Base-by-base conservation (phyloP, 1,284 basidiomycete genomes). In the Rhizopogon hawkerae region DNA sequence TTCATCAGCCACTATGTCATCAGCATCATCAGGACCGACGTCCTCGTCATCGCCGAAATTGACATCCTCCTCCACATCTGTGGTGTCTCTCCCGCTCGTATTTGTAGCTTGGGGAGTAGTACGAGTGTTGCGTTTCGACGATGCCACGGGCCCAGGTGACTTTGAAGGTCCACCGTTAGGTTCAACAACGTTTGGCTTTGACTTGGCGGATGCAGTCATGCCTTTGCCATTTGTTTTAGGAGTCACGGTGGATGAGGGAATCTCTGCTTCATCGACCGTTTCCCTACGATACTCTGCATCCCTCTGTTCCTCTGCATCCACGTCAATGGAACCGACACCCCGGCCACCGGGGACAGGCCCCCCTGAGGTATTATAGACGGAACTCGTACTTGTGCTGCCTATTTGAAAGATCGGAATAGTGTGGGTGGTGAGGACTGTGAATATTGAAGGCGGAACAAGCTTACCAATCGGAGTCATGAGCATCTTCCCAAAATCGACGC, bases 401-500 rank as follows among this genome's bases (percentile, higher is more conserved):
- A 11, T 42, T 41, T 29, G 3, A 5, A 42, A 31, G 34, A 35
- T 6, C 9, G 14, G 7, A 16, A 13, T 11, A 42, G 4, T 2
- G 5, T 16, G 8, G 14, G 5, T 3, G 11, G 5, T 14, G 7
- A 46, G 1, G 64, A 55, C 10, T 58, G 0, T 5, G n/a, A 7
- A 42, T 33, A 5, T 3, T 8, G 8, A 42, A 23, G 55, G 55
- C 42, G 59, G 58, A 55, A 64, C 70, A 50, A 82, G 58, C 0
- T 76, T 76, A 2, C 78, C 69, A 42, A 76, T 72, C 3, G 77
- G 42, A 1, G 54, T 59, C 59, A 65, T 82, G 0, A 91, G 63
- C 23, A 81, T 58, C 35, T 67, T 65, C 42, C 80, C 75, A 60
- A 84, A 87, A 61, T 90, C 82, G 36, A 87, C 65, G 2, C 81